Percentiles rank a stretch among this genome's conserved stretches.
phyloP scores from a whole-genome alignment of 768 basidiomycete genomes.

The Crassisporium funariophilum region DNA sequence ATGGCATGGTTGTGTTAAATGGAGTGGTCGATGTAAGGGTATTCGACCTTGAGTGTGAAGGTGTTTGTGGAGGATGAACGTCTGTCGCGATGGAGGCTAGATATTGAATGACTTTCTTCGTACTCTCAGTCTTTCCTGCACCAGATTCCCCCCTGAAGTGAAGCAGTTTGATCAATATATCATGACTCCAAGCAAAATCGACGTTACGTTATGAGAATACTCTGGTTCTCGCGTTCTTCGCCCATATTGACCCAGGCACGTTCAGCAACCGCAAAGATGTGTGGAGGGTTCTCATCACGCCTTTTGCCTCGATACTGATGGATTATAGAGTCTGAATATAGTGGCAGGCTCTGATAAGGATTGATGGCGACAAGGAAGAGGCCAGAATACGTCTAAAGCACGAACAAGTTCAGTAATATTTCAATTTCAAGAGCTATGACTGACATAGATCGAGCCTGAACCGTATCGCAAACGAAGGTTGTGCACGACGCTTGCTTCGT shows the following conservation, averaged over 20 bases:
- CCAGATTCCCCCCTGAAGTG: constrained; percentile 89
- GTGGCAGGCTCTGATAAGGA: constrained; percentile 89
- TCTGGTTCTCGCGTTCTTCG: constrained; percentile 95
- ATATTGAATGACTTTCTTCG: constrained; percentile 99
- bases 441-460: constrained; percentile 88
- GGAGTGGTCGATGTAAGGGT: constrained; percentile 54
- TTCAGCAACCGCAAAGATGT: constrained; percentile 97
- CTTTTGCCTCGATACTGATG: constrained; percentile 90
- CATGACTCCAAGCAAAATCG: constrained; percentile 1
- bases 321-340: constrained; percentile 87
- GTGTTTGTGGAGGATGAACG: constrained; percentile 52
- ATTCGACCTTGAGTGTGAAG: constrained; percentile 69
- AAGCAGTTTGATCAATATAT: constrained; percentile 10
- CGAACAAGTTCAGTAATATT: constrained; percentile 2
- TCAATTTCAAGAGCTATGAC: constrained; percentile 30
- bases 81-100: constrained; percentile 95
- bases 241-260: constrained; percentile 99
- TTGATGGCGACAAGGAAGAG: constrained; percentile 98
- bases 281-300: constrained; percentile 90
- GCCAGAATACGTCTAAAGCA: constrained; percentile 83
- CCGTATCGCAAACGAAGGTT: constrained; percentile 92
- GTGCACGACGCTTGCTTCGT: constrained; percentile 99
- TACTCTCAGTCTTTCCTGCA: constrained; percentile 98
- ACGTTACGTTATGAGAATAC: constrained; percentile 90
- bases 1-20: constrained; percentile 56